Evolutionary conservation across 78 protist species (phyloP), one percentile per base, ranked within the genome.

Genomic region (Protostelium mycophagum): DNA sequence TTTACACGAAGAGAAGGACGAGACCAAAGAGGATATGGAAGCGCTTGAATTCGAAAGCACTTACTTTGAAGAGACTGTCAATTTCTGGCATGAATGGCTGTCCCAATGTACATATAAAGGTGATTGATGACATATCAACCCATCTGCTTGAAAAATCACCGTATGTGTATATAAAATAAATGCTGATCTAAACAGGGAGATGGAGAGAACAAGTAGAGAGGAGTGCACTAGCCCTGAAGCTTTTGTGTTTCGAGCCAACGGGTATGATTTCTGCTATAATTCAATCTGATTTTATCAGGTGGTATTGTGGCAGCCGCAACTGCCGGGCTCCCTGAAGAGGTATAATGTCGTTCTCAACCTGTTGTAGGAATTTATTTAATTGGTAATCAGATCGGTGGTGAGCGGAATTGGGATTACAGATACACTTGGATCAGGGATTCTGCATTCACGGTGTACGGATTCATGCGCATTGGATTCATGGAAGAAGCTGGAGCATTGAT

Each of bases 61-160:
- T 16, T 51, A 51, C 73, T 51, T 51, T 51, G 73, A 51, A 51
- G 73, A 51, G 1, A 92, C 94, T 10, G 9, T 92, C 0, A 85
- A 88, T 89, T 92, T 85, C 63, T 92, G 94, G 94, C 91, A 88
- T 35, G 90, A 89, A 23, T 92, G 94, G 94, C 73, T 92, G 34
- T 91, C 89, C 0, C 86, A 86, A 37, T 92, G 94, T 23, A 92
- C 94, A 1, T 92, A 92, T 37, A 88, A 92, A 34, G 94, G 94
- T 51, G 73, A 51, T n/a, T n/a, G 73, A 51, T 5, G 73, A 51
- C 73, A 16, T 25, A 25, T 5, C 31, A 5, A 25, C 73, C 31
- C 73, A 51, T 25, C 73, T 25, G 31, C 73, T 5, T 25, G 73
- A 25, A 16, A 51, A 16, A 51, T 51, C 73, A 51, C 5, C 73